phyloP scores from a whole-genome alignment of 148 eudicot species.

The Pouteria glomerata region DNA sequence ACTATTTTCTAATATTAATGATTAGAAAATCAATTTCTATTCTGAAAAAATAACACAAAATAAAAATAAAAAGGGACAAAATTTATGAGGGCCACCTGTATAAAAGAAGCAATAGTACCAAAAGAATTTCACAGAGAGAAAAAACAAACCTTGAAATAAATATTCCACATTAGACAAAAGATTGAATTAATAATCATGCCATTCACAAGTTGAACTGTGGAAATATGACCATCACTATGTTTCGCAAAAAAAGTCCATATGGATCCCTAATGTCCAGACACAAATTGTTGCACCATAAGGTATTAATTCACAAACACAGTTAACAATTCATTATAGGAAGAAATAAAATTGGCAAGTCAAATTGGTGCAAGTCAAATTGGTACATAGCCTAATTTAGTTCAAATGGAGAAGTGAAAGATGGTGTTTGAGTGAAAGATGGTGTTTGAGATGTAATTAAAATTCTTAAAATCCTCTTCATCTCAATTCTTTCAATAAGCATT shows the following conservation, averaged over 20 bases:
- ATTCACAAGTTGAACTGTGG: not conserved
- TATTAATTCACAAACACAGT: not conserved
- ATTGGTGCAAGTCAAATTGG: too few relatives aligned
- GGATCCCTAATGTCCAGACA: not conserved
- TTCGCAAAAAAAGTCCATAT: not conserved
- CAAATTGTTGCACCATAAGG: not conserved
- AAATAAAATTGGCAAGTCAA: too few relatives aligned
- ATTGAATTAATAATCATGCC: conserved; percentile 6
- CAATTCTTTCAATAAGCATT: too few relatives aligned
- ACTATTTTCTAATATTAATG: too few relatives aligned
- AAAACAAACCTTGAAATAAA: conserved; percentile 11
- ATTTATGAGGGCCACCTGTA: conserved; percentile 5
- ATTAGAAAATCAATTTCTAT: conserved; percentile 71
- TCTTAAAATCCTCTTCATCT: too few relatives aligned
- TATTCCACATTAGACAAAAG: conserved; percentile 1
- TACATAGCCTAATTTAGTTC: too few relatives aligned
- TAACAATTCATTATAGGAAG: not conserved
- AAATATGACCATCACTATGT: not conserved
- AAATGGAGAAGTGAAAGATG: too few relatives aligned
- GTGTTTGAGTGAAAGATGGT: too few relatives aligned
- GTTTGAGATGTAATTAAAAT: too few relatives aligned
- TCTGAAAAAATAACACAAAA: too few relatives aligned
- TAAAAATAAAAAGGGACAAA: conserved; percentile 3
- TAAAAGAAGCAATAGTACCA: conserved; percentile 8
- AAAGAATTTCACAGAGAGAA: conserved; percentile 10